phyloP scores from a whole-genome alignment of 1,284 basidiomycete genomes.

The Meira miltonrushii region DNA sequence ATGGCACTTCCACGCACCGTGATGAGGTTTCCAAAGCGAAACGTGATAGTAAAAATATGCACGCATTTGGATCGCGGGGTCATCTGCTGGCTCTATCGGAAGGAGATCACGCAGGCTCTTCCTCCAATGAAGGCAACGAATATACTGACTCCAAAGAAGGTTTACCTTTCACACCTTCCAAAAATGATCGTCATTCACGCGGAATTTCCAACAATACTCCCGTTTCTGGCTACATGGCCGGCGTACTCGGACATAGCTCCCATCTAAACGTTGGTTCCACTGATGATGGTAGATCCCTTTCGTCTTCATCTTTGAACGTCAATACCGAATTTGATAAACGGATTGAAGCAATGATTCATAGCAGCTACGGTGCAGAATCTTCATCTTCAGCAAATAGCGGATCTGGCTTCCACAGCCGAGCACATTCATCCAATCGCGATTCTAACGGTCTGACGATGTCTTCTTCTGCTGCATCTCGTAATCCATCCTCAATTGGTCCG shows the following conservation, averaged over 20 bases:
- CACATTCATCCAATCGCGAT: background rate
- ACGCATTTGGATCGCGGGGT: background rate
- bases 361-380: conserved; percentile 24
- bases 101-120: background rate
- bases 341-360: conserved; percentile 38
- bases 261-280: too few relatives aligned
- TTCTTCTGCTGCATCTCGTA: background rate
- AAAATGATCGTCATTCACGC: conserved; percentile 16
- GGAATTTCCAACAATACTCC: conserved; percentile 50
- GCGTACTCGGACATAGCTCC: background rate
- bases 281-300: background rate
- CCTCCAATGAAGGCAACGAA: background rate
- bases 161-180: background rate
- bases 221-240: conserved; percentile 31
- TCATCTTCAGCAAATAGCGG: too few relatives aligned
- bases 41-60: background rate
- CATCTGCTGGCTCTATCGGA: conserved; percentile 28
- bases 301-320: background rate
- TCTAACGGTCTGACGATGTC: background rate
- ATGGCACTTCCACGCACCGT: background rate
- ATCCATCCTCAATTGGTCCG: background rate
- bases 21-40: background rate
- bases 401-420: background rate
- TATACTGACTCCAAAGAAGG: background rate
- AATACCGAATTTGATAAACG: conserved; percentile 35